Base-by-base conservation (phyloP, 352 stramenopile genomes). In the Pythium myriotylum region DNA sequence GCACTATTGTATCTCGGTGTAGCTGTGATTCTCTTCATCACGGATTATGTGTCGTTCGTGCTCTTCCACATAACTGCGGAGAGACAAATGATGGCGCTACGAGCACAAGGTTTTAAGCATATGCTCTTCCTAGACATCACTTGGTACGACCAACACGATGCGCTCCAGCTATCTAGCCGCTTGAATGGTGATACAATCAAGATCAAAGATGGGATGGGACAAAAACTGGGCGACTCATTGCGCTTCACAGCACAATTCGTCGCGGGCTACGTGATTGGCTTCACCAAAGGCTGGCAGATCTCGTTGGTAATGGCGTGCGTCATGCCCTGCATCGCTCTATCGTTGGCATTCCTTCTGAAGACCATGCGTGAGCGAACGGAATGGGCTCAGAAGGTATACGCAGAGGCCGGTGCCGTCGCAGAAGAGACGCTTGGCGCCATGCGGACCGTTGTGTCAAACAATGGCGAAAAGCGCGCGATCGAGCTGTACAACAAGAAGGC, bases 391-490 rank as follows among this genome's bases (percentile, higher is more conserved):
- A 62, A 70, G 27, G 29, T 67, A 14, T 75, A 78, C 37, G 67
- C 69, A 1, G 63, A 75, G 19, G 73, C 69, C 16, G 73, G 70
- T 40, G 69, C 62, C 5, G 59, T 81, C 13, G 73, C 70, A 3
- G 69, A 81, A 43, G 73, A 81, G 35, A 78, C 69, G 16, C 64
- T 81, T 27, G 48, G 66, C 3, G 46, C 58, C 4, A 81, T 81
- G 26, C 73, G 73, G 19, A 79, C 72, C 0, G 66, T 79, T 19
- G 62, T 55, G 2, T 76, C 68, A 2, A 59, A 74, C 41, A 74
- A 74, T 35, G 65, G 56, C n/a, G 65, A 76, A 37, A 45, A 62
- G 33, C 59, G 59, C 1, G 69, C 66, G 3, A 65, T 77, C 46
- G 39, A 56, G 0, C 60, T 73, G 50, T 76, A 76, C 54, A 62